These are phyloP conservation scores for Diplocarpon mali DNA, from an alignment of 2,329 filamentous ascomycete genomes.

Conservation along the genomic window DNA sequence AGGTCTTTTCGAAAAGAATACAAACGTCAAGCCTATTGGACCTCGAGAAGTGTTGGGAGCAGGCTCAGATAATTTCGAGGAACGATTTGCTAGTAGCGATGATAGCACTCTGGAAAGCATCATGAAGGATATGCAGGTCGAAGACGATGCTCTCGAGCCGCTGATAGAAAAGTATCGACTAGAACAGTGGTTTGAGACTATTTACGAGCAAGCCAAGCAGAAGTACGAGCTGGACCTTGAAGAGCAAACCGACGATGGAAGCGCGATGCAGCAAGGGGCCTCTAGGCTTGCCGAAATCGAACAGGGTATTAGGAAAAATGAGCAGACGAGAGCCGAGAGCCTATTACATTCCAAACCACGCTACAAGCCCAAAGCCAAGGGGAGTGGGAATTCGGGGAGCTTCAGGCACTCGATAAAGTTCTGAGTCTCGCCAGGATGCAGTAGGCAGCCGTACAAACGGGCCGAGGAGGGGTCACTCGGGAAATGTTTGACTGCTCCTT, in stretches of 20 bases:
- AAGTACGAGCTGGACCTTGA: slow-evolving; percentile 28
- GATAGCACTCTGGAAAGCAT: slow-evolving; percentile 56
- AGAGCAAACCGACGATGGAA: slow-evolving; percentile 19
- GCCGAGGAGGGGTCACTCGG: too few relatives aligned
- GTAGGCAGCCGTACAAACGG: too few relatives aligned
- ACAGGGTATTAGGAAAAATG: slow-evolving; percentile 20
- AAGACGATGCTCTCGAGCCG: slow-evolving; percentile 55
- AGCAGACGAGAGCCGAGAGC: slow-evolving; percentile 20
- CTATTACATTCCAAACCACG: slow-evolving; percentile 18
- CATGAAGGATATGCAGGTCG: slow-evolving; percentile 58
- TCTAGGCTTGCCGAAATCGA: slow-evolving; percentile 21
- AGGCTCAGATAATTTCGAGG: slow-evolving; percentile 49
- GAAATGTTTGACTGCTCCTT: not conserved
- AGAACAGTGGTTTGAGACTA: slow-evolving; percentile 52
- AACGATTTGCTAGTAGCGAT: slow-evolving; percentile 48
- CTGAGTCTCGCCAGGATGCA: not conserved
- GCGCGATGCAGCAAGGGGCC: slow-evolving; percentile 15
- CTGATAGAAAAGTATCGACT: slow-evolving; percentile 59
- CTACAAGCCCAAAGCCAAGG: slow-evolving; percentile 13
- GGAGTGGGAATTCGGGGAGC: slow-evolving; percentile 9
- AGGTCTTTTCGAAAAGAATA: slow-evolving; percentile 32
- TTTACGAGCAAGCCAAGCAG: slow-evolving; percentile 29
- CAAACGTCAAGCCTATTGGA: slow-evolving; percentile 34
- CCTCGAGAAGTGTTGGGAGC: slow-evolving; percentile 48
- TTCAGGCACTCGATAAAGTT: slow-evolving; percentile 5